Conservation (phyloP, 345 rosid genomes). For the Sapria himalayana region DNA sequence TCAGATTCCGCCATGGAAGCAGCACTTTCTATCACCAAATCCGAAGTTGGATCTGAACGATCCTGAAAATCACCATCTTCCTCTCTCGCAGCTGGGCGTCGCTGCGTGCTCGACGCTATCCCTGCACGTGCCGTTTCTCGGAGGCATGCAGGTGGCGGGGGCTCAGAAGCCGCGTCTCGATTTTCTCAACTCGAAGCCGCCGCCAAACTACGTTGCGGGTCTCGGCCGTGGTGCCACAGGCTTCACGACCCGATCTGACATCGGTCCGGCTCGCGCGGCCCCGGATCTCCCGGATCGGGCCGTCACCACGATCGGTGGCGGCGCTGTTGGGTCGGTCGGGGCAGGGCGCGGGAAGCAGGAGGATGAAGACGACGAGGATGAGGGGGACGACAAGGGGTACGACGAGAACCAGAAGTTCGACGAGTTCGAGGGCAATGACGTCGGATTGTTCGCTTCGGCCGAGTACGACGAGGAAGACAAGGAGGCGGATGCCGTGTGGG, state of each 20-base stretch:
- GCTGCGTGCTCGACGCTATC: constrained; percentile 25
- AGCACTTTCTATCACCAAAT: too few species aligned
- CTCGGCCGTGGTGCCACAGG: constrained; percentile 95
- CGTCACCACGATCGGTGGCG: constrained; percentile 33
- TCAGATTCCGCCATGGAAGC: too few species aligned
- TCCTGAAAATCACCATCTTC: too few species aligned
- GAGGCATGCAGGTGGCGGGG: constrained; percentile 25
- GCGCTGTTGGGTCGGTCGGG: constrained; percentile 21
- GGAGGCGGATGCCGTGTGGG: constrained; percentile 96
- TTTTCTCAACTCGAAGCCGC: constrained; percentile 69
- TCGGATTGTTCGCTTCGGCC: constrained; percentile 72
- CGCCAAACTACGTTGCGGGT: constrained; percentile 80
- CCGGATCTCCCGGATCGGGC: constrained; percentile 78
- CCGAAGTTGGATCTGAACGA: too few species aligned
- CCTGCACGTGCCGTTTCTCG: constrained; percentile 31
- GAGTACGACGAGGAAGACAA: constrained; percentile 89
- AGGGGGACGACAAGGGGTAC: constrained; percentile 66
- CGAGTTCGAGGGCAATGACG: constrained; percentile 91
- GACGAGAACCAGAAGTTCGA: constrained; percentile 94
- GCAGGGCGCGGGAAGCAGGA: constrained; percentile 55
- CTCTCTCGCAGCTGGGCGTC: constrained; percentile 33
- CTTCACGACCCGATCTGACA: constrained; percentile 90
- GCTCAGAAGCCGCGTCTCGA: constrained; percentile 67
- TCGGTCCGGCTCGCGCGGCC: constrained; percentile 88
- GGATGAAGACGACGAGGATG: constrained; percentile 59